Base-by-base conservation (phyloP, 495 filamentous ascomycete genomes). In the Staphylotrichum tortipilum region DNA sequence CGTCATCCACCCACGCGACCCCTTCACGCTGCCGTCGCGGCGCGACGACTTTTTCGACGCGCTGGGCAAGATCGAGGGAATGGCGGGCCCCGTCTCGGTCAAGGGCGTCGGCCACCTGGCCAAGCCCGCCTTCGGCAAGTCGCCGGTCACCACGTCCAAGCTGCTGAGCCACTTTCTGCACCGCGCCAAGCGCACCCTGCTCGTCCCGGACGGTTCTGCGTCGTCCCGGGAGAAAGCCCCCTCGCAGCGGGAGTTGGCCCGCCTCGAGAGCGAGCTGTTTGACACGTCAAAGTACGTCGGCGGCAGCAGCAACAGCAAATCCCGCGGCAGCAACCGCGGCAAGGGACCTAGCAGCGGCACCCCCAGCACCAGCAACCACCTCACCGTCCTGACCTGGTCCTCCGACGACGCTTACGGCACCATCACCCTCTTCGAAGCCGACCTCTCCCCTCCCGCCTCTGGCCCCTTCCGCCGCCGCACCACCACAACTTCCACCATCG, bases 241-340 rank as follows among this genome's bases (percentile, higher is more conserved):
- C n/a, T n/a, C 33, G 7, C 21, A 24, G 31, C 6, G 44, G 31
- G 33, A 17, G 3, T 10, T 47, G 19, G 10, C 15, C 4, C 8
- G 14, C 17, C 9, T 54, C 11, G 56, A 58, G 42, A 44, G 43
- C 21, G 56, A 58, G 17, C 21, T 58, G 10, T 58, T 58, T 15
- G 51, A 58, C 29, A 54, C 48, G 23, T 36, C 44, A 4, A 58
- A 58, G 23, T 58, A 49, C 15, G n/a, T 47, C 8, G 21, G 22
- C n/a, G 44, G 31, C 12, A 17, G 44, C n/a, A n/a, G 14, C 0
- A n/a, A n/a, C n/a, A n/a, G n/a, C n/a, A n/a, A n/a, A n/a, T n/a
- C n/a, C n/a, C n/a, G n/a, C n/a, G n/a, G n/a, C n/a, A n/a, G n/a
- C n/a, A n/a, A n/a, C n/a, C n/a, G n/a, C n/a, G n/a, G n/a, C n/a